A percentile compares a stretch with the other conserved stretches of the same genome.
phyloP scores from a whole-genome alignment of 306 rosid species.

The Ammopiptanthus mongolicus region DNA sequence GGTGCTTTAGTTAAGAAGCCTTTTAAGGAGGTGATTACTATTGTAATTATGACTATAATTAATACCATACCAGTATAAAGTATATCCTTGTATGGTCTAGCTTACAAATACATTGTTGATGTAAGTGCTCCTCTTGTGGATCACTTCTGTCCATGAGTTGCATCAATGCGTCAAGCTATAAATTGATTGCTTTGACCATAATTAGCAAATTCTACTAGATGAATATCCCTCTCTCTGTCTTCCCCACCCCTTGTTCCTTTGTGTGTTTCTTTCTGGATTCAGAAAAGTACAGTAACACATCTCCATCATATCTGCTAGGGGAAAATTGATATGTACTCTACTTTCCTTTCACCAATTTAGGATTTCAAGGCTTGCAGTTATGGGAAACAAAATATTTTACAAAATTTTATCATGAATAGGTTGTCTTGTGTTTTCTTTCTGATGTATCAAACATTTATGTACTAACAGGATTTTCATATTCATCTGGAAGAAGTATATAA shows the following conservation, averaged over 20 bases:
- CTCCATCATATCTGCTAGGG: not conserved
- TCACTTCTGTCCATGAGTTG: not conserved
- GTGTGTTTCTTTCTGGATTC: not conserved
- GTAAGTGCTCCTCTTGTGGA: not conserved
- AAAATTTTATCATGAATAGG: not conserved
- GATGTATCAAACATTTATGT: not conserved
- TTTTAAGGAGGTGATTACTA: not conserved
- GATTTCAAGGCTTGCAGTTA: not conserved
- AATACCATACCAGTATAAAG: not conserved
- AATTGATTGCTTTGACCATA: not conserved
- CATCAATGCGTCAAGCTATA: not conserved
- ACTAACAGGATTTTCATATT: not conserved
- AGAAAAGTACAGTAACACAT: not conserved
- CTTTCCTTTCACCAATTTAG: not conserved
- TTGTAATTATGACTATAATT: not conserved
- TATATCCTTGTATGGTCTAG: not conserved
- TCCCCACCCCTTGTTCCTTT: not conserved
- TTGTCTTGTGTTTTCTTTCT: constrained; percentile 5
- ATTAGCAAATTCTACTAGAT: not conserved
- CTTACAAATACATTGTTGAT: not conserved
- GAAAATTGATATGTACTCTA: not conserved
- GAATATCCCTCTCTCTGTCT: not conserved
- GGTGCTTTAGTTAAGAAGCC: not conserved
- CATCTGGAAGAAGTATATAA: not conserved
- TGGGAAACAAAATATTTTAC: not conserved